Evolutionary conservation across 805 yeast species (phyloP).

Genomic region (Yarrowia divulgata): DNA sequence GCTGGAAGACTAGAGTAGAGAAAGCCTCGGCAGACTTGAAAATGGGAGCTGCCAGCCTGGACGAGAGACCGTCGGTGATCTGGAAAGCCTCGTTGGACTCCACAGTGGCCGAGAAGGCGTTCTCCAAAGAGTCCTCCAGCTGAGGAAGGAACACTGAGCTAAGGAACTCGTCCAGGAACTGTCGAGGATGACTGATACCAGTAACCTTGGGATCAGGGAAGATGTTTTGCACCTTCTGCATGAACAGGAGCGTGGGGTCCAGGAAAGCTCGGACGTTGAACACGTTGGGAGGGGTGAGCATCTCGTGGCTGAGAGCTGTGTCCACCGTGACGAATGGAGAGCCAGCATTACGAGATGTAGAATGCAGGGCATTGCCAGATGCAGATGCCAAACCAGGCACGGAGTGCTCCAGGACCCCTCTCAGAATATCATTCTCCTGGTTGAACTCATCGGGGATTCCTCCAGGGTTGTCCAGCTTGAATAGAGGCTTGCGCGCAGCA

Average conservation of each 20-base stretch:
- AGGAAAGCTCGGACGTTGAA: slow-evolving; percentile 81
- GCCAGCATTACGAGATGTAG: slow-evolving; percentile 49
- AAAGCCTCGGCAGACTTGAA: slow-evolving; percentile 57
- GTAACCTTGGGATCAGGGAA: slow-evolving; percentile 52
- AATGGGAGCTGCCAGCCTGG: slow-evolving; percentile 48
- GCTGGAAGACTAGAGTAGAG: slow-evolving; percentile 56
- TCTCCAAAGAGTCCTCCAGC: slow-evolving; percentile 62
- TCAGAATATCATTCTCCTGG: slow-evolving; percentile 52
- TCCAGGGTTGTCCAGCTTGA: slow-evolving; percentile 49
- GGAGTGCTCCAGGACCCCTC: slow-evolving; percentile 60
- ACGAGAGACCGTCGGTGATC: slow-evolving; percentile 47
- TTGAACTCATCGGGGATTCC: slow-evolving; percentile 44
- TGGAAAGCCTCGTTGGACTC: slow-evolving; percentile 53
- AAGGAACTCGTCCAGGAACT: slow-evolving; percentile 70
- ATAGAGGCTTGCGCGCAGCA: slow-evolving; percentile 41
- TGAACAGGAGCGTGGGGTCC: slow-evolving; percentile 73
- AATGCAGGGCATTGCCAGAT: slow-evolving; percentile 49
- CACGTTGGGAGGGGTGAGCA: slow-evolving; percentile 71
- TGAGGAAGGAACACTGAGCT: slow-evolving; percentile 66
- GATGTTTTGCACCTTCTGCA: slow-evolving; percentile 62
- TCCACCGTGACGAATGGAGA: slow-evolving; percentile 67
- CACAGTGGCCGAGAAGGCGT: slow-evolving; percentile 59
- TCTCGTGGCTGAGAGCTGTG: slow-evolving; percentile 63
- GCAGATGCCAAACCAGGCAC: slow-evolving; percentile 69
- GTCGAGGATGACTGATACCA: slow-evolving; percentile 45